These are phyloP conservation scores for Aleurites moluccanus DNA, from an alignment of 441 rosid species.

Conservation along the genomic window DNA sequence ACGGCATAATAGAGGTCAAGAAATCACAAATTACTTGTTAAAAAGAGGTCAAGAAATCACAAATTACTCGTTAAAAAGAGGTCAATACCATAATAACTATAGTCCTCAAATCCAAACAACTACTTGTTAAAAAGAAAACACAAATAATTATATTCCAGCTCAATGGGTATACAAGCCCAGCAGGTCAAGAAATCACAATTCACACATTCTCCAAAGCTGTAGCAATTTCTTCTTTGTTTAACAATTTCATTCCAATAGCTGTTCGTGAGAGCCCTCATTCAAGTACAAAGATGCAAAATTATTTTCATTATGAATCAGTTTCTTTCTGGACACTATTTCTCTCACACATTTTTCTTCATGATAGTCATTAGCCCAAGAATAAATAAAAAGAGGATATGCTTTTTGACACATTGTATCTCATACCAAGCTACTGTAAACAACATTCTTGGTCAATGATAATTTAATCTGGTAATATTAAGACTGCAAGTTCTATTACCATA, in stretches of 20 bases:
- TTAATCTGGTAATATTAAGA: neutral
- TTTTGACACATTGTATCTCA: neutral
- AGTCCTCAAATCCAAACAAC: neutral
- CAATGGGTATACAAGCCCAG: neutral
- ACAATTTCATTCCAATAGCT: conserved; percentile 3
- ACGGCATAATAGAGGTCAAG: neutral
- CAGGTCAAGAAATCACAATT: neutral
- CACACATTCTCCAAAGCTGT: neutral
- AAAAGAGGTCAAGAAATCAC: no score
- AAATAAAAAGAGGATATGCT: neutral
- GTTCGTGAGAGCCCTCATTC: neutral
- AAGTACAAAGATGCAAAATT: conserved; percentile 4
- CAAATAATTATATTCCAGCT: neutral
- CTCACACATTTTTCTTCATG: neutral
- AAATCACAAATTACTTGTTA: no score
- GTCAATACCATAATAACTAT: no score
- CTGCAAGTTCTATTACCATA: neutral
- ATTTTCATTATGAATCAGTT: neutral
- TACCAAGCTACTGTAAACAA: neutral
- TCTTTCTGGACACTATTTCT: neutral
- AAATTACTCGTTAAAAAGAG: no score
- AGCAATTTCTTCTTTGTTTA: neutral
- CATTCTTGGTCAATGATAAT: neutral
- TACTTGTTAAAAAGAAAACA: neutral
- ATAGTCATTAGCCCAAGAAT: neutral